phyloP scores from a whole-genome alignment of 768 basidiomycete species.

The Boletus tylopilopsis region DNA sequence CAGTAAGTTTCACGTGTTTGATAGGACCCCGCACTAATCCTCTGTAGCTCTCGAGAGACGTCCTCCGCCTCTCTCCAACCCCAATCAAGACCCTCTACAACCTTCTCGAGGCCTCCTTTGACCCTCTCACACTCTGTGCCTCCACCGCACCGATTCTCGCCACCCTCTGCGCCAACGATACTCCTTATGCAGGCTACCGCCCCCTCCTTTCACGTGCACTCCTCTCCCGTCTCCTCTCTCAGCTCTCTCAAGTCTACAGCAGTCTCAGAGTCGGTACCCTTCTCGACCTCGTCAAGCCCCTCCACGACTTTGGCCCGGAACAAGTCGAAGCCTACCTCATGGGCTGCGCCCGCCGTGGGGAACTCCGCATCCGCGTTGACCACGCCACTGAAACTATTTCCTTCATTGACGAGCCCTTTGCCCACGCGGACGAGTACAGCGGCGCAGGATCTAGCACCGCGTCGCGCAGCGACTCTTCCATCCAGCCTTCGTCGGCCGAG shows the following conservation, averaged over 20 bases:
- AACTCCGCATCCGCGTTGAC: slow-evolving; percentile 83
- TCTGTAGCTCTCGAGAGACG: slow-evolving; percentile 73
- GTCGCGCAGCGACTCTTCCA: slow-evolving; percentile 38
- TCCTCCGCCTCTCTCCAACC: slow-evolving; percentile 73
- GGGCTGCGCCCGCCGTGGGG: slow-evolving; percentile 84
- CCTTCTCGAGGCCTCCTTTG: slow-evolving; percentile 89
- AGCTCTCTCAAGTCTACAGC: slow-evolving; percentile 90
- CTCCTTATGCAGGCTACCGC: slow-evolving; percentile 74
- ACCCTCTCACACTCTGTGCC: slow-evolving; percentile 81
- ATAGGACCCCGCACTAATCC: slow-evolving; percentile 1
- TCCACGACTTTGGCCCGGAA: slow-evolving; percentile 58
- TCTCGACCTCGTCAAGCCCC: slow-evolving; percentile 73
- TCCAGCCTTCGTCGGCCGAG: slow-evolving; percentile 71
- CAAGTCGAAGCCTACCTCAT: slow-evolving; percentile 90
- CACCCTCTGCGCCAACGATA: slow-evolving; percentile 40
- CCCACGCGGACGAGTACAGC: slow-evolving; percentile 35
- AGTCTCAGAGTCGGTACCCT: slow-evolving; percentile 78
- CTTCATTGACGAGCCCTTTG: slow-evolving; percentile 78
- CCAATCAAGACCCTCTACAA: slow-evolving; percentile 77
- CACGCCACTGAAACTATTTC: slow-evolving; percentile 82
- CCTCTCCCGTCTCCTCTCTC: slow-evolving; percentile 84
- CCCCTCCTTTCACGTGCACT: slow-evolving; percentile 89
- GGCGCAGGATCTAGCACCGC: slow-evolving; percentile 15
- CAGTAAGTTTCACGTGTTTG: slow-evolving; percentile 48
- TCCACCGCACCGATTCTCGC: slow-evolving; percentile 76